Evolutionary conservation across 2,329 filamentous ascomycete species (phyloP).

Genomic region (Neopestalotiopsis clavispora): DNA sequence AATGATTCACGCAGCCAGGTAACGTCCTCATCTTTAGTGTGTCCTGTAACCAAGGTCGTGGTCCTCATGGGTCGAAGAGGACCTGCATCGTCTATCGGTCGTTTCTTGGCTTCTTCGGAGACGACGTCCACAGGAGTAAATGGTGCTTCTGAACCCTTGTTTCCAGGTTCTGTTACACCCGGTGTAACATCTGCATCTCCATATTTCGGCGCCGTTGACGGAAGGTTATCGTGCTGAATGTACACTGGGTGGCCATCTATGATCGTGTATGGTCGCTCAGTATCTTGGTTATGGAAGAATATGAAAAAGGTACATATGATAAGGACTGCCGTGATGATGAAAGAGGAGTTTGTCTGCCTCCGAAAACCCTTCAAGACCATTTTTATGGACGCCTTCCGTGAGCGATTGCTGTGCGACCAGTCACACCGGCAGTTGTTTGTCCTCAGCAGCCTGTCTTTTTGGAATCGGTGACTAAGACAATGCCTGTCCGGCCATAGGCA

Average conservation of each 20-base stretch:
- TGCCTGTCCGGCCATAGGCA: too few species aligned
- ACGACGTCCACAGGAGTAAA: neutral
- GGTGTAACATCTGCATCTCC: neutral
- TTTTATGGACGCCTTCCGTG: too few species aligned
- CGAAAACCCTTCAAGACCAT: too few species aligned
- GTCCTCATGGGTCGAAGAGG: neutral
- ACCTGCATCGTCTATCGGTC: neutral
- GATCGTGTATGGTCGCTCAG: neutral
- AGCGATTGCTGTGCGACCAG: too few species aligned
- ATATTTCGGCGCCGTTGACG: neutral
- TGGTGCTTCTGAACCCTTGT: neutral
- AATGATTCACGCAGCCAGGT: constrained; percentile 6
- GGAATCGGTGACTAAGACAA: too few species aligned
- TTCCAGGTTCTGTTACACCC: neutral
- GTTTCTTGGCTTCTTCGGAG: neutral
- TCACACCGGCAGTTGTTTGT: too few species aligned
- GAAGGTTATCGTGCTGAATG: neutral
- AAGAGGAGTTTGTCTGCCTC: too few species aligned
- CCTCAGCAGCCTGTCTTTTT: too few species aligned
- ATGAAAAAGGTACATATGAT: too few species aligned
- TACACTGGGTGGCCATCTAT: neutral
- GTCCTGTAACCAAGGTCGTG: neutral
- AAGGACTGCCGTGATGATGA: too few species aligned
- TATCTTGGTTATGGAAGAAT: too few species aligned
- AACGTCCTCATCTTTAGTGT: constrained; percentile 15